Evolutionary conservation across 169 alveolate genomes (phyloP).

Genomic region (Cryptosporidium viatorum): DNA sequence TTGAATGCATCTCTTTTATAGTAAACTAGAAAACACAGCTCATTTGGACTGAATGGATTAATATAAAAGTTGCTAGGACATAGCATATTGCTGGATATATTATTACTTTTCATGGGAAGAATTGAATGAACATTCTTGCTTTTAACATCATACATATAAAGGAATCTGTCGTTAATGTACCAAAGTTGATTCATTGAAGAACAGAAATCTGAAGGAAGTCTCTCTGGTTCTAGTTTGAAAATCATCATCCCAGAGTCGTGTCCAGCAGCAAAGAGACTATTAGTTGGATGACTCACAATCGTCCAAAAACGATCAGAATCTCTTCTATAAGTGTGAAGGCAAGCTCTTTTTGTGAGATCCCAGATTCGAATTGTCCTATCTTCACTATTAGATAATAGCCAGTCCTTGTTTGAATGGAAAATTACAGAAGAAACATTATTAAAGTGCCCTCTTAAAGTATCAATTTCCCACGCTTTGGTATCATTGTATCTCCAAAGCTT

Average conservation of each 20-base stretch:
- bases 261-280: constrained; percentile 94
- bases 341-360: constrained; percentile 92
- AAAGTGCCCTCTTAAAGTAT: constrained; percentile 93
- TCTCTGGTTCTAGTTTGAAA: constrained; percentile 91
- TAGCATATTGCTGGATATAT: constrained; percentile 31
- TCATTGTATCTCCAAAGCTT: constrained; percentile 94
- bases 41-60: constrained; percentile 71
- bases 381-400: constrained; percentile 92
- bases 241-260: constrained; percentile 93
- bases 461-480: constrained; percentile 93
- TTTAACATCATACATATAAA: constrained; percentile 82
- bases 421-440: constrained; percentile 93
- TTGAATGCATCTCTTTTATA: constrained; percentile 39
- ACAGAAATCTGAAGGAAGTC: constrained; percentile 83
- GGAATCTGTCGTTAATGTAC: constrained; percentile 84
- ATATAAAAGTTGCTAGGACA: constrained; percentile 48
- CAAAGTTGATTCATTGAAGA: constrained; percentile 78
- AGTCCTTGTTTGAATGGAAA: constrained; percentile 92
- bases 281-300: constrained; percentile 89
- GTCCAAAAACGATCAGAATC: constrained; percentile 97
- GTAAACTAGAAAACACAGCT: constrained; percentile 54
- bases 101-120: constrained; percentile 69
- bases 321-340: constrained; percentile 88
- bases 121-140: constrained; percentile 77
- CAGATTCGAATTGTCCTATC: constrained; percentile 94